These are phyloP conservation scores for Cucurbita pepo DNA, from an alignment of 306 rosid species.

Conservation along the genomic window DNA sequence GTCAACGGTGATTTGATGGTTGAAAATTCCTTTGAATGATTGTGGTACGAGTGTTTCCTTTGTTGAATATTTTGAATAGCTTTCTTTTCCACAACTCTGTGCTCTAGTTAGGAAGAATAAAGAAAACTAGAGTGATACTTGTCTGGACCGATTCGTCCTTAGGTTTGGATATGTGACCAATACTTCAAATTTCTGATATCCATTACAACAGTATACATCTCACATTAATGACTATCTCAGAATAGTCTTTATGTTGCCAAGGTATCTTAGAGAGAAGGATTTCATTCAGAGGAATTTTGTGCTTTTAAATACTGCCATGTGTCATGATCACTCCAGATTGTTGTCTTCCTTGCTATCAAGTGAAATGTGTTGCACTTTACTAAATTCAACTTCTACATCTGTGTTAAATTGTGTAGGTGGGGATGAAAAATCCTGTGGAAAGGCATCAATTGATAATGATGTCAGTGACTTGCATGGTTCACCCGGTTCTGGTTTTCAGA, in stretches of 20 bases:
- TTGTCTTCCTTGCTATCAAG: not conserved
- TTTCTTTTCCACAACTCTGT: not conserved
- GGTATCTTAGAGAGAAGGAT: not conserved
- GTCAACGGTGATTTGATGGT: not conserved
- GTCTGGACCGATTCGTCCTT: not conserved
- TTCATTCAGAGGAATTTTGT: not conserved
- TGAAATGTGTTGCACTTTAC: not conserved
- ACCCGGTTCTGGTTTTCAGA: slow-evolving; percentile 31
- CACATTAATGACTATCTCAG: not conserved
- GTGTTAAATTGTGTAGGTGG: slow-evolving; percentile 24
- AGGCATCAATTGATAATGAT: slow-evolving; percentile 40
- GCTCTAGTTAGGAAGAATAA: not conserved
- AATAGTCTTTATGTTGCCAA: not conserved
- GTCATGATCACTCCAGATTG: not conserved
- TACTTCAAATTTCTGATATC: not conserved
- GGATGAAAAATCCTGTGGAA: slow-evolving; percentile 60
- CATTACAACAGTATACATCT: not conserved
- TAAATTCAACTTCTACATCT: not conserved
- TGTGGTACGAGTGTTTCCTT: not conserved
- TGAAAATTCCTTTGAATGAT: not conserved
- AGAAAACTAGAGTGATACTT: not conserved
- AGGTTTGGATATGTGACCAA: not conserved
- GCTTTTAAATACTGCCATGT: not conserved
- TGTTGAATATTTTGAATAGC: not conserved
- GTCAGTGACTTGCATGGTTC: slow-evolving; percentile 35